These are phyloP conservation scores for Porphyra umbilicalis DNA, from an alignment of 31 red algal genomes.

Conservation along the genomic window DNA sequence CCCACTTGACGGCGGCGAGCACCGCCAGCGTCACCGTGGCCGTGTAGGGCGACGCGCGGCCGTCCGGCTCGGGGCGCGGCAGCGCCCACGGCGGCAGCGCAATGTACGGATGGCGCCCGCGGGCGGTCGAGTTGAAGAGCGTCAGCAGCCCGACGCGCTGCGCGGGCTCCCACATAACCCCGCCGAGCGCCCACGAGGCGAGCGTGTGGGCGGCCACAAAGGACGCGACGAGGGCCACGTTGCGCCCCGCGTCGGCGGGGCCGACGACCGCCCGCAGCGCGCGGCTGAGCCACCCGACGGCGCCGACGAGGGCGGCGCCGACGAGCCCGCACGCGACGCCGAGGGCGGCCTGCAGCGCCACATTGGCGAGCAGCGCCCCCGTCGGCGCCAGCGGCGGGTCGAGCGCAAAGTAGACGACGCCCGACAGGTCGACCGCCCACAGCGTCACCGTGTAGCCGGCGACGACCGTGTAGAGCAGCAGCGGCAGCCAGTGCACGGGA, in stretches of 20 bases:
- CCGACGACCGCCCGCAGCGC: slow-evolving; percentile 12
- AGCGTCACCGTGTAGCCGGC: slow-evolving; percentile 57
- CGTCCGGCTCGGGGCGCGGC: neutral
- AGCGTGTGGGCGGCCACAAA: slow-evolving; percentile 49
- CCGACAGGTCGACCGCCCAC: slow-evolving; percentile 12
- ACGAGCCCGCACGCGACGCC: slow-evolving; percentile 38
- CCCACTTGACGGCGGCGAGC: slow-evolving; percentile 39
- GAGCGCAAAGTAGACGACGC: slow-evolving; percentile 28
- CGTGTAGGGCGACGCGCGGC: neutral
- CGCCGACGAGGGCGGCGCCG: slow-evolving; percentile 45
- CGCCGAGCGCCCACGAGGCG: slow-evolving; percentile 20
- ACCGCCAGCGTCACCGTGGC: slow-evolving; percentile 24
- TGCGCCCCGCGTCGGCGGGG: slow-evolving; percentile 9
- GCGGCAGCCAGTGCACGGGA: slow-evolving; percentile 73
- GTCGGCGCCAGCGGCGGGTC: slow-evolving; percentile 18
- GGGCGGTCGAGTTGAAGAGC: slow-evolving; percentile 18
- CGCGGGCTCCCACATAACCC: slow-evolving; percentile 24
- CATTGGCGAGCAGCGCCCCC: slow-evolving; percentile 12
- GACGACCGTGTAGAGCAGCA: slow-evolving; percentile 66
- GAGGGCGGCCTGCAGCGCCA: slow-evolving; percentile 45
- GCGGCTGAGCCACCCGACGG: slow-evolving; percentile 22
- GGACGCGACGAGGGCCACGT: slow-evolving; percentile 19
- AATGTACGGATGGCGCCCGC: no score
- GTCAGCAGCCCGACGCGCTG: slow-evolving; percentile 37
- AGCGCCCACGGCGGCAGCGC: neutral